phyloP scores from a whole-genome alignment of 306 rosid species.

The Albizia julibrissin region DNA sequence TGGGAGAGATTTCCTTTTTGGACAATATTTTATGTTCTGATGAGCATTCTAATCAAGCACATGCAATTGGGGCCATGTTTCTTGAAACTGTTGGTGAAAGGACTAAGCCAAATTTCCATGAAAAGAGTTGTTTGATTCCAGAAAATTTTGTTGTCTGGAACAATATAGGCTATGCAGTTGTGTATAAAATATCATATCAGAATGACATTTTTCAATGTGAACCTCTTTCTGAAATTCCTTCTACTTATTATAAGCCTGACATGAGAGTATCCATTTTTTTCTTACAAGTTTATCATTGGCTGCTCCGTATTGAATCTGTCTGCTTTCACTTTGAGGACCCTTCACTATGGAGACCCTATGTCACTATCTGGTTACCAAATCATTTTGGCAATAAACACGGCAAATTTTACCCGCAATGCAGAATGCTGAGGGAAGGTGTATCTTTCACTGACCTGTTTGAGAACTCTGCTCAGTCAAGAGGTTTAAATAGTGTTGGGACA shows the following conservation, averaged over 20 bases:
- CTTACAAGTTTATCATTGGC: slow-evolving; percentile 49
- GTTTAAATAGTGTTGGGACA: slow-evolving; percentile 33
- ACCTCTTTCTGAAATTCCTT: slow-evolving; percentile 69
- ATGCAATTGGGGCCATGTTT: slow-evolving; percentile 66
- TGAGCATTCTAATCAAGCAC: slow-evolving; percentile 44
- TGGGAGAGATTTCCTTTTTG: slow-evolving; percentile 67
- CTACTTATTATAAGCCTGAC: slow-evolving; percentile 49
- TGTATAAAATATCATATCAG: slow-evolving; percentile 52
- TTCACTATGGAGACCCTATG: slow-evolving; percentile 67
- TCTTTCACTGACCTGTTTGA: slow-evolving; percentile 57
- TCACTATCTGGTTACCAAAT: slow-evolving; percentile 58
- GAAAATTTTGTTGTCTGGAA: slow-evolving; percentile 67
- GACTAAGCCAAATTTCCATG: slow-evolving; percentile 31
- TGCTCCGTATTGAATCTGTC: slow-evolving; percentile 67
- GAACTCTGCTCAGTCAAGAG: slow-evolving; percentile 39
- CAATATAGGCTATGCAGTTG: slow-evolving; percentile 63
- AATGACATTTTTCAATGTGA: slow-evolving; percentile 59
- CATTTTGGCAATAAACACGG: slow-evolving; percentile 48
- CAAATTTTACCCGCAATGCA: slow-evolving; percentile 44
- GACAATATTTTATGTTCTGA: slow-evolving; percentile 41
- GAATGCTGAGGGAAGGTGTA: slow-evolving; percentile 50
- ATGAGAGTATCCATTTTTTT: slow-evolving; percentile 50
- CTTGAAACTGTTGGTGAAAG: slow-evolving; percentile 48
- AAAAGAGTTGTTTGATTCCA: slow-evolving; percentile 33
- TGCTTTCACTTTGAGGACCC: slow-evolving; percentile 70